Base-by-base conservation (phyloP, 2,329 filamentous ascomycete species). In the Exophiala dermatitidis region DNA sequence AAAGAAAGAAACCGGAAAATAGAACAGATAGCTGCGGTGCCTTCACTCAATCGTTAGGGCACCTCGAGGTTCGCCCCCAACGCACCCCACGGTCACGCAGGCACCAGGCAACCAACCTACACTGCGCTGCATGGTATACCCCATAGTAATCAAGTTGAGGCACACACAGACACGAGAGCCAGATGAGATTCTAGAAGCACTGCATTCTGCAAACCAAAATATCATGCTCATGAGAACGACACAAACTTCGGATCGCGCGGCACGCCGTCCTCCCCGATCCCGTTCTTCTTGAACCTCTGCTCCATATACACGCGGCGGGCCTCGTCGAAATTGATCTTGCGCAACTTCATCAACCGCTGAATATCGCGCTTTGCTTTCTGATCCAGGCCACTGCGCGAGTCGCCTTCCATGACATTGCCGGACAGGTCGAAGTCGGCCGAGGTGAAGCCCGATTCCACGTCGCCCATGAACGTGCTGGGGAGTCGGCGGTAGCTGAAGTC, bases 181-280 rank as follows among this genome's bases (percentile, higher is more conserved):
- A 19, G 19, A 19, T 19, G 19, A 19, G 19, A 19, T 19, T 19
- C 19, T 19, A 19, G 19, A 19, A 19, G 19, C 19, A 19, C 19
- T 19, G 19, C 19, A 19, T 19, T 19, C 19, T 19, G 19, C 19
- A 19, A 19, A 19, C 19, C 19, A 19, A 19, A 19, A 19, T 19
- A 19, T 19, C 19, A 19, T 19, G 19, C 19, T 58, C 46, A 61
- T 9, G 59, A 61, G 71, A 97, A 97, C 67, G 88, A 94, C 55
- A 97, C 90, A 67, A 95, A 95, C 75, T 96, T 96, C 58, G 90
- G 90, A 74, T 97, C 91, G 67, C 83, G 80, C 58, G 93, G 93
- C 63, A 84, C 74, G 3, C 93, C 93, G 70, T 98, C 93, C 3
- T 86, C 79, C 1, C 84, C 89, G 67, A 98, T 96, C 48, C 88